Evolutionary conservation across 1,284 basidiomycete species (phyloP).

Genomic region (Tilletia caries): DNA sequence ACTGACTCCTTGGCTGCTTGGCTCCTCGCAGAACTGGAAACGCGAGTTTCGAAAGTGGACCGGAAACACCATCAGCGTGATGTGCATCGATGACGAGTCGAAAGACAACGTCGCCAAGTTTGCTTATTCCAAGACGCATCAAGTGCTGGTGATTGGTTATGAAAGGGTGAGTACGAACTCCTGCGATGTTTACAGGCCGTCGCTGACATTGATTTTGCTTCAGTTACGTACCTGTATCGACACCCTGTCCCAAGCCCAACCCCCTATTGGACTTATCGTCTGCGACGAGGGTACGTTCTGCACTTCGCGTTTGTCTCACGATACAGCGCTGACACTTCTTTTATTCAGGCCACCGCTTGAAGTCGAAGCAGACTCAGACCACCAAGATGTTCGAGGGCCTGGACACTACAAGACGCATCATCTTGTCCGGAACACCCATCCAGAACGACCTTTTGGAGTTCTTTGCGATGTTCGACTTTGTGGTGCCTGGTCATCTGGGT

Average conservation of each 20-base stretch:
- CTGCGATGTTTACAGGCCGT: not conserved
- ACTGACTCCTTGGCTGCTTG: too few relatives aligned
- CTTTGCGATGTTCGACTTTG: constrained; percentile 93
- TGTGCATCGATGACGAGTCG: constrained; percentile 68
- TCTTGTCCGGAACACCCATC: constrained; percentile 93
- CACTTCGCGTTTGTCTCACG: not conserved
- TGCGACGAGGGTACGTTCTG: constrained; percentile 70
- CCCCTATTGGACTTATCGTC: constrained; percentile 85
- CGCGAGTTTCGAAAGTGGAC: constrained; percentile 87
- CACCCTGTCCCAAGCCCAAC: constrained; percentile 53
- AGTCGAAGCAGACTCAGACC: constrained; percentile 88
- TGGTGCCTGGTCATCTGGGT: constrained; percentile 80
- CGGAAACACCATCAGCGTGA: constrained; percentile 72
- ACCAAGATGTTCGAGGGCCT: constrained; percentile 81
- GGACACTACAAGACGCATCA: constrained; percentile 67
- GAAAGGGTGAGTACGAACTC: constrained; percentile 71
- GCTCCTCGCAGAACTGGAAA: constrained; percentile 79
- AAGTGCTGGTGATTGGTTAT: constrained; percentile 92
- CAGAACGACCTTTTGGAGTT: constrained; percentile 93
- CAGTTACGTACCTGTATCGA: constrained; percentile 49
- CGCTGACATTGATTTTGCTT: not conserved
- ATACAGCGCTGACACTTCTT: not conserved
- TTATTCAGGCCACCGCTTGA: constrained; percentile 75
- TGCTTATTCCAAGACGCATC: constrained; percentile 59
- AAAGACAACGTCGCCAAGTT: constrained; percentile 39